Conservation (phyloP, 805 yeast genomes). For the Maudiozyma saulgeensis region DNA sequence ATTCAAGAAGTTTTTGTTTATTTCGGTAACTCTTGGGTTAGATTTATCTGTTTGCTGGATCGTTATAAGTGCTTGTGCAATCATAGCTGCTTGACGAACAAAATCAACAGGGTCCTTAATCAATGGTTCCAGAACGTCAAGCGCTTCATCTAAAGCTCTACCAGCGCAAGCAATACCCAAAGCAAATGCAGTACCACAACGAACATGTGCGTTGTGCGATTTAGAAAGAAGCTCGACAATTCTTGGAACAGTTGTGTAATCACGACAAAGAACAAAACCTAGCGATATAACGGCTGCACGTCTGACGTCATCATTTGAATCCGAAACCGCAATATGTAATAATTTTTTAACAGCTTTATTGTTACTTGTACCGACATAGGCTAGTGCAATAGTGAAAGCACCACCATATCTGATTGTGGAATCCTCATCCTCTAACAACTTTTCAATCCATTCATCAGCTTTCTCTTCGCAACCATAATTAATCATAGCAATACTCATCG, state of each 20-base stretch:
- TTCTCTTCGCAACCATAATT: conserved; percentile 78
- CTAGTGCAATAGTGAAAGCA: conserved; percentile 85
- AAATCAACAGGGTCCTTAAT: conserved; percentile 91
- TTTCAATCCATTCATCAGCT: conserved; percentile 60
- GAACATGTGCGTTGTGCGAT: conserved; percentile 94
- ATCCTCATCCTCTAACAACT: conserved; percentile 63
- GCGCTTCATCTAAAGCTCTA: conserved; percentile 75
- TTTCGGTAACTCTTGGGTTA: conserved; percentile 67
- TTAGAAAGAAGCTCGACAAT: conserved; percentile 87
- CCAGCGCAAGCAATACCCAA: conserved; percentile 97
- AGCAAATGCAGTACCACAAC: conserved; percentile 97
- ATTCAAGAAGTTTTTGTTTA: conserved; percentile 63
- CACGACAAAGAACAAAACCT: conserved; percentile 85
- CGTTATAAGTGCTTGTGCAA: conserved; percentile 84
- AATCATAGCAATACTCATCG: conserved; percentile 79
- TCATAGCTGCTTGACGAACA: conserved; percentile 95
- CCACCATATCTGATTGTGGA: conserved; percentile 91
- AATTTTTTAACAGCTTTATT: conserved; percentile 78
- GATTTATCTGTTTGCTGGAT: conserved; percentile 80
- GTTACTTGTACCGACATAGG: conserved; percentile 94
- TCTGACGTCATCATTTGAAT: conserved; percentile 91
- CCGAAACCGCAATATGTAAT: conserved; percentile 90
- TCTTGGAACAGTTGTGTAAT: conserved; percentile 87
- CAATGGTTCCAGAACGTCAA: conserved; percentile 86
- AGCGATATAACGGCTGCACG: conserved; percentile 88